phyloP scores from a whole-genome alignment of 1,284 basidiomycete species.

The Cutaneotrichosporon arboriforme region DNA sequence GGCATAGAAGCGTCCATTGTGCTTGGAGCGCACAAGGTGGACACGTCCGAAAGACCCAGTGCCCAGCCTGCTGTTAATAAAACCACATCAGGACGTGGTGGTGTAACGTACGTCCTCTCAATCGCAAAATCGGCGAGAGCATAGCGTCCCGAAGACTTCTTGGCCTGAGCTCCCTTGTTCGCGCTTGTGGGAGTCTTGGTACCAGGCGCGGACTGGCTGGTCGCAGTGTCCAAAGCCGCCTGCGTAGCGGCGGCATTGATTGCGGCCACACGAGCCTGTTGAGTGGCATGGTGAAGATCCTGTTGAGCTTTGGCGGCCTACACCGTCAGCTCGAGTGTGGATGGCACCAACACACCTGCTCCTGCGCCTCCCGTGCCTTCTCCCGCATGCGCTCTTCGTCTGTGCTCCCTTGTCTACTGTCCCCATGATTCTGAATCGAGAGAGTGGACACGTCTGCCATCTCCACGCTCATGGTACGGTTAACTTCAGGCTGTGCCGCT shows the following conservation, averaged over 20 bases:
- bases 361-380: conserved; percentile 46
- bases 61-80: conserved; percentile 54
- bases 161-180: conserved; percentile 23
- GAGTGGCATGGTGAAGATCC: conserved; percentile 45
- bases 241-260: conserved; percentile 48
- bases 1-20: conserved; percentile 88
- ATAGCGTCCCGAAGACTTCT: conserved; percentile 53
- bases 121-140: conserved; percentile 52
- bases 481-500: conserved; percentile 14
- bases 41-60: conserved; percentile 94
- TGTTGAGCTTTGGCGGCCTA: conserved; percentile 47
- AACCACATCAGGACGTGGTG: too few relatives aligned
- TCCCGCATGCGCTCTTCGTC: conserved; percentile 45
- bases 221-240: conserved; percentile 40
- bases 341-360: conserved; percentile 37
- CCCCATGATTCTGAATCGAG: conserved; percentile 10
- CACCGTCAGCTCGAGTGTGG: neutral
- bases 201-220: conserved; percentile 14
- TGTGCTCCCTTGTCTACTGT: conserved; percentile 23
- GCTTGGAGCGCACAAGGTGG: conserved; percentile 84
- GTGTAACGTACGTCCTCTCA: conserved; percentile 47
- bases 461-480: conserved; percentile 39
- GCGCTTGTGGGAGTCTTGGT: conserved; percentile 21
- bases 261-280: conserved; percentile 48
- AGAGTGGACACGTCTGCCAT: conserved; percentile 37